Conservation (phyloP, 495 filamentous ascomycete species). For the Penicillium cataractarum region DNA sequence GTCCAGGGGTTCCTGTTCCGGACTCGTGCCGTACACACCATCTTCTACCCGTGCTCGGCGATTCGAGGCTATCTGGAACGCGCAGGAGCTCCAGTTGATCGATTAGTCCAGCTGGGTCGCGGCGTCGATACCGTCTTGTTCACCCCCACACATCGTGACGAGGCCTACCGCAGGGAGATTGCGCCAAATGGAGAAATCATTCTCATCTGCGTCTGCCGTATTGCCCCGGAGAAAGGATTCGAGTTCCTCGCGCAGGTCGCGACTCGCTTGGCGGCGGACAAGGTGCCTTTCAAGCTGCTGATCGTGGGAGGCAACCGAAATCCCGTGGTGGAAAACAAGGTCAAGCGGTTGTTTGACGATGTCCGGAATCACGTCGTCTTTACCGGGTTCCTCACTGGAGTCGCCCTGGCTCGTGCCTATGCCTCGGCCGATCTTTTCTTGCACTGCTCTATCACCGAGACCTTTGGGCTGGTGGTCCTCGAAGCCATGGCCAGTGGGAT, state of each 20-base stretch:
- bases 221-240: constrained; percentile 69
- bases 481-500: constrained; percentile 69
- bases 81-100: constrained; percentile 49
- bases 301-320: constrained; percentile 67
- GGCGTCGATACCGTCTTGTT: constrained; percentile 65
- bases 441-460: constrained; percentile 68
- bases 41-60: constrained; percentile 64
- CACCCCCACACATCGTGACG: constrained; percentile 50
- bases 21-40: constrained; percentile 56
- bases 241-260: constrained; percentile 60
- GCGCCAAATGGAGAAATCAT: constrained; percentile 62
- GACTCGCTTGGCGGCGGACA: constrained; percentile 49
- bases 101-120: constrained; percentile 57
- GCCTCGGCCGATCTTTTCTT: constrained; percentile 64
- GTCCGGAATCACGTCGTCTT: constrained; percentile 57
- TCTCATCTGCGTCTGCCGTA: constrained; percentile 59
- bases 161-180: constrained; percentile 48
- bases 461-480: constrained; percentile 66
- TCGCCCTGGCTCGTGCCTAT: constrained; percentile 57
- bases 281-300: constrained; percentile 59
- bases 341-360: constrained; percentile 52
- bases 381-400: constrained; percentile 59
- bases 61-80: constrained; percentile 58
- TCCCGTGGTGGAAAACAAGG: constrained; percentile 55
- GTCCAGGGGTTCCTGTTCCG: constrained; percentile 65